Conservation (phyloP, 108 stramenopile species). For the Cyclotella choctawhatcheeana region DNA sequence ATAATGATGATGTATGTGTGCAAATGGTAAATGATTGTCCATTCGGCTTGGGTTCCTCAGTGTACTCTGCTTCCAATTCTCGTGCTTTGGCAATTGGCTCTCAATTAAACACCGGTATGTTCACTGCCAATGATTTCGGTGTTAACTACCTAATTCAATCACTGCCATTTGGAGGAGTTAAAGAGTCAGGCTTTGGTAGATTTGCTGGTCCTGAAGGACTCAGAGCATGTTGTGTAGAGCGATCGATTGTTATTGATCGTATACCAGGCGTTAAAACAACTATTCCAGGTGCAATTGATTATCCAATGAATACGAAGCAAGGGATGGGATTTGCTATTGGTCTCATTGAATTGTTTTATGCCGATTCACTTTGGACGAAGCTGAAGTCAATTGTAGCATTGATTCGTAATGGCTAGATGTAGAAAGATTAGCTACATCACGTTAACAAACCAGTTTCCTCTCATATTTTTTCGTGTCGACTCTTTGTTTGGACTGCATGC, state of each 20-base stretch:
- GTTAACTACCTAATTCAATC: slow-evolving; percentile 96
- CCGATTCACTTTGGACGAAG: slow-evolving; percentile 70
- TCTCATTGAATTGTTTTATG: slow-evolving; percentile 84
- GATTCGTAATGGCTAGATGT: slow-evolving; percentile 45
- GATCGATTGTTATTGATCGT: slow-evolving; percentile 88
- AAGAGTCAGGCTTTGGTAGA: slow-evolving; percentile 96
- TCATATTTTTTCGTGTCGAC: too few species aligned
- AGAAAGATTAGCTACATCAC: too few species aligned
- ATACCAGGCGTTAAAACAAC: slow-evolving; percentile 87
- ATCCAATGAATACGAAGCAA: slow-evolving; percentile 80
- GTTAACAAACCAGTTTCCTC: too few species aligned
- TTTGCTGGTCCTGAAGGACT: slow-evolving; percentile 99
- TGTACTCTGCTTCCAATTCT: slow-evolving; percentile 76
- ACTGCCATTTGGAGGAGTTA: slow-evolving; percentile 98
- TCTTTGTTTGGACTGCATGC: too few species aligned
- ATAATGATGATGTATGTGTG: slow-evolving; percentile 87
- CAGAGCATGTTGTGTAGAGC: slow-evolving; percentile 93
- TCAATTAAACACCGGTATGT: slow-evolving; percentile 94
- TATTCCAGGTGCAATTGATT: slow-evolving; percentile 88
- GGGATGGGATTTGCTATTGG: slow-evolving; percentile 78
- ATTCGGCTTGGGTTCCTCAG: slow-evolving; percentile 94
- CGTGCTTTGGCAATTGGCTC: slow-evolving; percentile 86
- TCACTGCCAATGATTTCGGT: slow-evolving; percentile 97
- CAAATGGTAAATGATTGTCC: slow-evolving; percentile 84
- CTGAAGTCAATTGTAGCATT: slow-evolving; percentile 73